Evolutionary conservation across 371 early-diverging fungal genomes (phyloP), one percentile per base, ranked within the genome.

Genomic region (Fennellomyces sp.): DNA sequence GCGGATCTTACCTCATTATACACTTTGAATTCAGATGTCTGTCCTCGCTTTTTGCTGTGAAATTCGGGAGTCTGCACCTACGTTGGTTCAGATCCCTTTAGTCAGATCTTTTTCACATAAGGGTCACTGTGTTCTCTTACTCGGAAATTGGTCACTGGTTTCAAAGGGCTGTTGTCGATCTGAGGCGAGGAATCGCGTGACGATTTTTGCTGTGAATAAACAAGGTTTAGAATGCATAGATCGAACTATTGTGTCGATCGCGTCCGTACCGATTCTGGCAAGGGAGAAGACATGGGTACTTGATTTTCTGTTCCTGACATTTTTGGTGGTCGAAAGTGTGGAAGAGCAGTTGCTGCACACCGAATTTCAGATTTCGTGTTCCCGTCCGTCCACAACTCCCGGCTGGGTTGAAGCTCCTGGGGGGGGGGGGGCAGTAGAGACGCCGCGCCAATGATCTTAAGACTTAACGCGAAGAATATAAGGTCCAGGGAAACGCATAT

Each of bases 301-400:
- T 45, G n/a, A 45, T 45, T 45, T 23, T 45, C 45, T 45, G 45
- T 45, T 2, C 45, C 45, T 45, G 45, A 21, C 45, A 45, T 45
- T 45, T 5, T 23, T 33, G 35, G 35, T 17, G n/a, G n/a, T n/a
- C n/a, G n/a, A n/a, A n/a, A n/a, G n/a, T n/a, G n/a, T n/a, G n/a
- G n/a, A n/a, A n/a, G n/a, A n/a, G n/a, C n/a, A n/a, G n/a, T n/a
- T n/a, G n/a, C n/a, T n/a, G n/a, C n/a, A n/a, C n/a, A n/a, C n/a
- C n/a, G n/a, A n/a, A n/a, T n/a, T n/a, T n/a, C n/a, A n/a, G n/a
- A n/a, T n/a, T n/a, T n/a, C n/a, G n/a, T n/a, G n/a, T n/a, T n/a
- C n/a, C n/a, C n/a, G n/a, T n/a, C n/a, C n/a, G n/a, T n/a, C n/a
- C n/a, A n/a, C n/a, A n/a, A n/a, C n/a, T n/a, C n/a, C n/a, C n/a